Evolutionary conservation across 768 basidiomycete genomes (phyloP).

Genomic region (Boletus rubropictus): DNA sequence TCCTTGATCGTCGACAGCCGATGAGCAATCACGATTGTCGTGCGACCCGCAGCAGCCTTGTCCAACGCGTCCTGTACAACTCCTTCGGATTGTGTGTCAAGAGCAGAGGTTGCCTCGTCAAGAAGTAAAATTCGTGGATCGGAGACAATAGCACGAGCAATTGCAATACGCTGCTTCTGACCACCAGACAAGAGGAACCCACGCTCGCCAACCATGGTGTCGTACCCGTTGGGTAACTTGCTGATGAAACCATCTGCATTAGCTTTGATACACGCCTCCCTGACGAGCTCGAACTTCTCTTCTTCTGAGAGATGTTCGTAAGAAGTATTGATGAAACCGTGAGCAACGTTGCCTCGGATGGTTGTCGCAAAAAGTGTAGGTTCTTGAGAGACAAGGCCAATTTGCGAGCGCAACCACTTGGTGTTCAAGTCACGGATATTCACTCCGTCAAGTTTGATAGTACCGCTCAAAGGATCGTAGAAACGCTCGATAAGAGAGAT

Average conservation of each 20-base stretch:
- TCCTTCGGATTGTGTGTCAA: conserved; percentile 83
- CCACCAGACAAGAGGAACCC: conserved; percentile 83
- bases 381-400: conserved; percentile 86
- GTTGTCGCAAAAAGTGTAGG: conserved; percentile 82
- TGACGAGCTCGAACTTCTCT: conserved; percentile 70
- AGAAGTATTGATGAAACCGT: conserved; percentile 74
- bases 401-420: conserved; percentile 81
- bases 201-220: conserved; percentile 85
- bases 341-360: conserved; percentile 75
- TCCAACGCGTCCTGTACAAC: conserved; percentile 88
- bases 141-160: conserved; percentile 85
- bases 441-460: conserved; percentile 67
- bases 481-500: conserved; percentile 81
- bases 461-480: conserved; percentile 72
- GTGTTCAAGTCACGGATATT: conserved; percentile 73
- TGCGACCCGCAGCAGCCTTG: conserved; percentile 73
- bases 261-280: conserved; percentile 81
- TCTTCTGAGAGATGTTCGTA: conserved; percentile 64
- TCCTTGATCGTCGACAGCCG: conserved; percentile 81
- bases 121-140: conserved; percentile 83
- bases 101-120: conserved; percentile 82
- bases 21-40: conserved; percentile 77
- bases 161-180: conserved; percentile 85
- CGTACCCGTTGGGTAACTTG: conserved; percentile 77
- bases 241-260: conserved; percentile 87